Conservation (phyloP, 148 eudicot genomes). For the Simmondsia chinensis region DNA sequence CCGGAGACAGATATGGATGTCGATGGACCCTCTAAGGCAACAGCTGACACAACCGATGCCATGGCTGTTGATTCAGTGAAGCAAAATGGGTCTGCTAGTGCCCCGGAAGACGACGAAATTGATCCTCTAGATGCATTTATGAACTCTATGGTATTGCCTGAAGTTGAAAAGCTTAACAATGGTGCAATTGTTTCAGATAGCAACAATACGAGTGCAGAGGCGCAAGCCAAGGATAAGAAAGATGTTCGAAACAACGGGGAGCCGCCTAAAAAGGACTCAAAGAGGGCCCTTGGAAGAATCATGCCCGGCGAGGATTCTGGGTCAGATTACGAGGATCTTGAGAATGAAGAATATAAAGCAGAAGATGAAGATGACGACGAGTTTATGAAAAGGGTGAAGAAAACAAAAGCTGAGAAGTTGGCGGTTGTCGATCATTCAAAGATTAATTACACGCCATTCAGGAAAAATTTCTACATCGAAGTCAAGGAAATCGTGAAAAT, state of each 20-base stretch:
- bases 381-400: conserved; percentile 78
- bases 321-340: conserved; percentile 41
- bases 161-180: conserved; percentile 52
- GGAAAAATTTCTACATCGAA: conserved; percentile 73
- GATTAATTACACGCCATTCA: conserved; percentile 48
- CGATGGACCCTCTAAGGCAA: conserved; percentile 28
- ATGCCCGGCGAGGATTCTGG: conserved; percentile 73
- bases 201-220: conserved; percentile 11
- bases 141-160: conserved; percentile 69
- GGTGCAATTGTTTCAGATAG: conserved; percentile 18
- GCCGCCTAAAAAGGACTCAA: conserved; percentile 25
- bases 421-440: conserved; percentile 81
- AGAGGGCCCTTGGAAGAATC: conserved; percentile 54
- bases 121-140: conserved; percentile 85
- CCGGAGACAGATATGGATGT: conserved; percentile 30
- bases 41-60: conserved; percentile 23
- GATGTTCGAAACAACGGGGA: conserved; percentile 18
- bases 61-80: conserved; percentile 40
- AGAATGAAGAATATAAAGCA: conserved; percentile 32
- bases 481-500: conserved; percentile 65
- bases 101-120: conserved; percentile 55
- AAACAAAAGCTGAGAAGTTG: conserved; percentile 68
- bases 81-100: conserved; percentile 16
- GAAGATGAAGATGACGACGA: conserved; percentile 89
- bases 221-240: conserved; percentile 15